Evolutionary conservation across 2,329 filamentous ascomycete species (phyloP).

Genomic region (Penicillium palitans): DNA sequence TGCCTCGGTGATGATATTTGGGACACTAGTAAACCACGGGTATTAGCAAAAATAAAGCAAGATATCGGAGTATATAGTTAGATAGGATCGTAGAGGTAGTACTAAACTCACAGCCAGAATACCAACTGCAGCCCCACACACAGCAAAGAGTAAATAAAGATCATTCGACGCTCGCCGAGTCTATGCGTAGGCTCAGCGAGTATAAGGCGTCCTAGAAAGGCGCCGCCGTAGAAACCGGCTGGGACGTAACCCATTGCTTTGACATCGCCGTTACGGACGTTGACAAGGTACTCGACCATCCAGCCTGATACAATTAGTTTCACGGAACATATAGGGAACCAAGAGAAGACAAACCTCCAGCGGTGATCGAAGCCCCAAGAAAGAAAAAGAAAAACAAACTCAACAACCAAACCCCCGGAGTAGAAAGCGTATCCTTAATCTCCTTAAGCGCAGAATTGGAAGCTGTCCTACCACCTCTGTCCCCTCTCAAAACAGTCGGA

Average conservation of each 20-base stretch:
- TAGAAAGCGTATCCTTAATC: slow-evolving; percentile 27
- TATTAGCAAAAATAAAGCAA: not conserved
- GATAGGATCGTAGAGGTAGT: not conserved
- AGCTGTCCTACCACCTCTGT: not conserved
- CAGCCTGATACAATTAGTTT: slow-evolving; percentile 47
- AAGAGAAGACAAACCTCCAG: slow-evolving; percentile 35
- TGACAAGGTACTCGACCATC: slow-evolving; percentile 65
- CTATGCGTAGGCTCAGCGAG: slow-evolving; percentile 61
- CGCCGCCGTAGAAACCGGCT: slow-evolving; percentile 60
- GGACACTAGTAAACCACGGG: slow-evolving; percentile 32
- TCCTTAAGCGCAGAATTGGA: slow-evolving; percentile 20
- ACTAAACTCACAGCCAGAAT: slow-evolving; percentile 54
- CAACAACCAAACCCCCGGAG: slow-evolving; percentile 54
- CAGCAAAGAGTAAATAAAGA: slow-evolving; percentile 55
- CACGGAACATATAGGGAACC: not conserved
- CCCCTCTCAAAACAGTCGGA: not conserved
- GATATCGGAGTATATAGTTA: not conserved
- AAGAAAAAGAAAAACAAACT: slow-evolving; percentile 66
- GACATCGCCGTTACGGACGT: slow-evolving; percentile 58
- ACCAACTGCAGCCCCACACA: slow-evolving; percentile 58
- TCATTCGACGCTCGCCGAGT: slow-evolving; percentile 59
- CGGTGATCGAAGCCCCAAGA: slow-evolving; percentile 57
- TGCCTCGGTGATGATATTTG: slow-evolving; percentile 52
- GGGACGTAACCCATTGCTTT: slow-evolving; percentile 63
- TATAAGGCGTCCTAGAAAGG: slow-evolving; percentile 57